These are phyloP conservation scores for Aspergillus japonicus DNA, from an alignment of 2,329 filamentous ascomycete genomes.

Conservation along the genomic window DNA sequence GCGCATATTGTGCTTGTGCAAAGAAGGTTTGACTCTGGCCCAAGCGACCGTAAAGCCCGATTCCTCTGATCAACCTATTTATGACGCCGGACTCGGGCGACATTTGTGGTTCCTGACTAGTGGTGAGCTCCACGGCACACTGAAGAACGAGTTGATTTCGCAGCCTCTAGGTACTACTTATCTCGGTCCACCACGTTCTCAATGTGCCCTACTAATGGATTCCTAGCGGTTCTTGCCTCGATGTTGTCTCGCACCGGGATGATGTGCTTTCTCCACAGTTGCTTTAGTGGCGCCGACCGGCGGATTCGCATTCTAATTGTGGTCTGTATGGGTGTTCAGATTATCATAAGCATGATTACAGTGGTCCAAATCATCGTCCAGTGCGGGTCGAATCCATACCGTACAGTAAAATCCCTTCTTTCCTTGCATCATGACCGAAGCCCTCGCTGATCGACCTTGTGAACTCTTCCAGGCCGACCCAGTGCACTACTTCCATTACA, in stretches of 20 bases:
- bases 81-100: conserved; percentile 32
- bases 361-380: conserved; percentile 37
- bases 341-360: conserved; percentile 34
- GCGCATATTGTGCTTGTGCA: conserved; percentile 34
- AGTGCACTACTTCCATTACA: conserved; percentile 37
- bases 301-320: conserved; percentile 32
- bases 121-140: conserved; percentile 24
- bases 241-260: conserved; percentile 39
- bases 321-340: conserved; percentile 32
- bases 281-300: conserved; percentile 32
- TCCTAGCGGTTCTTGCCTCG: conserved; percentile 31
- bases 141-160: conserved; percentile 31
- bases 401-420: conserved; percentile 14
- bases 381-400: conserved; percentile 37
- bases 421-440: background rate
- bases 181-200: background rate
- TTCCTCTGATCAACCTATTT: conserved; percentile 16
- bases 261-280: conserved; percentile 39
- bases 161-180: conserved; percentile 21
- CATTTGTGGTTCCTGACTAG: conserved; percentile 33
- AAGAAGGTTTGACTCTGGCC: conserved; percentile 26
- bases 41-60: background rate
- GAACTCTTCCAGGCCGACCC: conserved; percentile 23
- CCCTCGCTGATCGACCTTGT: no score
- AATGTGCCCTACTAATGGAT: background rate